These are phyloP conservation scores for Mediolabrus comicus DNA, from an alignment of 108 stramenopile species.

Conservation along the genomic window DNA sequence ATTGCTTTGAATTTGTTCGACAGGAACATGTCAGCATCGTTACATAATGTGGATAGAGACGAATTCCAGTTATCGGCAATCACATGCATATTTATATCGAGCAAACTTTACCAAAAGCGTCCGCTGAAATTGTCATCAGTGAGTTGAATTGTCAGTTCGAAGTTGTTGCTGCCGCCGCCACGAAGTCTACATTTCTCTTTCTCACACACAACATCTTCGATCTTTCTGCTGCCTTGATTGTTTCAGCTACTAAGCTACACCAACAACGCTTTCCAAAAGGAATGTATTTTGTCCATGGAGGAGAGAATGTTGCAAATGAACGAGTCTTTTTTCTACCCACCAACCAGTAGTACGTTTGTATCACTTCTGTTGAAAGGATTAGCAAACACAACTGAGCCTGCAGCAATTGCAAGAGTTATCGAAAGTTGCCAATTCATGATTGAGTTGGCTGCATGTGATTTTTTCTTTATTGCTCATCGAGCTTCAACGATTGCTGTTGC, in stretches of 20 bases:
- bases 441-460: constrained; percentile 33
- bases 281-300: constrained; percentile 14
- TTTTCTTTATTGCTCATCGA: constrained; percentile 27
- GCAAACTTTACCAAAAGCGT: constrained; percentile 30
- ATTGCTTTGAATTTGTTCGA: constrained; percentile 32
- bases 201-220: background rate
- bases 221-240: background rate
- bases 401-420: constrained; percentile 1
- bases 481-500: constrained; percentile 27
- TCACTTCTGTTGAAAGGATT: constrained; percentile 23
- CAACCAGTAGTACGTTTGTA: constrained; percentile 19
- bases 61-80: constrained; percentile 19
- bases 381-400: background rate
- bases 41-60: background rate
- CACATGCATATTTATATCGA: constrained; percentile 25
- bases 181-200: background rate
- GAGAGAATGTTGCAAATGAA: background rate
- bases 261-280: constrained; percentile 6
- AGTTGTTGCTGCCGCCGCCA: background rate
- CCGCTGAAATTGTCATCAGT: constrained; percentile 10
- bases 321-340: constrained; percentile 21
- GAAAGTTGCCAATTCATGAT: constrained; percentile 38
- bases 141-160: constrained; percentile 1
- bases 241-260: constrained; percentile 18
- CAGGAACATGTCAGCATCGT: background rate